Evolutionary conservation across 257 asterid genomes (phyloP).

Genomic region (Eucommia ulmoides): DNA sequence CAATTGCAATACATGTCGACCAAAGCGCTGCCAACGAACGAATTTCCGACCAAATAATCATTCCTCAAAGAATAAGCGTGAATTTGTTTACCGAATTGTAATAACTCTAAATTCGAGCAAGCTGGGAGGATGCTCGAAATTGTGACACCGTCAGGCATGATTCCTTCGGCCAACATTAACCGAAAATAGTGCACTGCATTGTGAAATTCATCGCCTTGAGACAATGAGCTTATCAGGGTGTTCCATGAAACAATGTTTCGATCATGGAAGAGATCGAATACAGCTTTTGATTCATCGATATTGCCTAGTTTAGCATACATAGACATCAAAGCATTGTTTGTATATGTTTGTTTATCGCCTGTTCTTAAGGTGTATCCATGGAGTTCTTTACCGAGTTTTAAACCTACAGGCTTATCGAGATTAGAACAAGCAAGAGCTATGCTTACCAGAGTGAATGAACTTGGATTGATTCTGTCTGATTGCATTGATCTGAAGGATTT

Average conservation of each 20-base stretch:
- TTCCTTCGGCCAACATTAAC: constrained; percentile 42
- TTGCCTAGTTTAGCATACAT: constrained; percentile 79
- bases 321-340: constrained; percentile 63
- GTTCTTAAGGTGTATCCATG: constrained; percentile 54
- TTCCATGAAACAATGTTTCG: constrained; percentile 83
- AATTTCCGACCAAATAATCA: constrained; percentile 37
- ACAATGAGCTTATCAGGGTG: constrained; percentile 45
- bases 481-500: constrained; percentile 58
- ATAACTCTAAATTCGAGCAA: constrained; percentile 67
- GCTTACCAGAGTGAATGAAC: constrained; percentile 71
- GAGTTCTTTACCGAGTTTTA: constrained; percentile 72
- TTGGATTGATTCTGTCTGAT: constrained; percentile 40
- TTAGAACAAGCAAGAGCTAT: constrained; percentile 71
- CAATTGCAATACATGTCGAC: constrained; percentile 95
- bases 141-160: constrained; percentile 70
- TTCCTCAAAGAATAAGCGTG: constrained; percentile 64
- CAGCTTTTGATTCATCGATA: constrained; percentile 34
- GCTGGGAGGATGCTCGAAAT: constrained; percentile 80
- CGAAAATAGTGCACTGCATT: constrained; percentile 55
- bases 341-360: constrained; percentile 48
- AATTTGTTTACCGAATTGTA: constrained; percentile 55
- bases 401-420: constrained; percentile 32
- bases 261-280: constrained; percentile 37
- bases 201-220: constrained; percentile 41
- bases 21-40: constrained; percentile 72